Conservation (phyloP, 2,329 filamentous ascomycete genomes). For the Cercospora sp. region DNA sequence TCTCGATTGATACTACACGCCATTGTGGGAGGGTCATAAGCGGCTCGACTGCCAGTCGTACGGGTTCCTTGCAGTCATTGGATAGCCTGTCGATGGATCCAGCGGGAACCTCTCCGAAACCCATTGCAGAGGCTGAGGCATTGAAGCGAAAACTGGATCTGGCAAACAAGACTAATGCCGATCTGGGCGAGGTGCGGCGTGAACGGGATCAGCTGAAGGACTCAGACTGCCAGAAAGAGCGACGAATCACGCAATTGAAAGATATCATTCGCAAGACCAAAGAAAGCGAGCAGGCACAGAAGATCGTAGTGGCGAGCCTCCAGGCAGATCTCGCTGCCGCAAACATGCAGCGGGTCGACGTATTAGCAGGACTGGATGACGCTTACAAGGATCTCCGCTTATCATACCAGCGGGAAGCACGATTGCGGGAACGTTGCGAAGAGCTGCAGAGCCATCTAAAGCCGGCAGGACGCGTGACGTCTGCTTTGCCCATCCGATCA, state of each 20-base stretch:
- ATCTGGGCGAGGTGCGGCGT: constrained; percentile 38
- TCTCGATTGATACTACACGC: neutral
- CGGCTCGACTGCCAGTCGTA: neutral
- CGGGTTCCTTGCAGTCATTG: neutral
- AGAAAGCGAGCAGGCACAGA: constrained; percentile 39
- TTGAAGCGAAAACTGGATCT: neutral
- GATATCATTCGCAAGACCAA: constrained; percentile 44
- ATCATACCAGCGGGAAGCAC: constrained; percentile 6
- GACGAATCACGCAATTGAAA: constrained; percentile 43
- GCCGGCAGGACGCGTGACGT: neutral
- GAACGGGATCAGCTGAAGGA: constrained; percentile 44
- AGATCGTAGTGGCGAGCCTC: constrained; percentile 42
- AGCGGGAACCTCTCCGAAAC: neutral
- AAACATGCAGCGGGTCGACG: constrained; percentile 46
- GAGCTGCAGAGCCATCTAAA: neutral
- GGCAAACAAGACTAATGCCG: constrained; percentile 19
- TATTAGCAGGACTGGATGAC: constrained; percentile 36
- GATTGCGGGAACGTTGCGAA: neutral
- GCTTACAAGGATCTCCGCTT: constrained; percentile 40
- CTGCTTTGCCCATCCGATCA: neutral
- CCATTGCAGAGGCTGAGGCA: neutral
- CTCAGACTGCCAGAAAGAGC: constrained; percentile 40
- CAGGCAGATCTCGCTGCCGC: constrained; percentile 43
- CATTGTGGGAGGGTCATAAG: neutral
- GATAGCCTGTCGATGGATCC: neutral